Percentiles rank a stretch among this genome's conserved stretches.
Evolutionary conservation across 805 yeast genomes (phyloP).

Genomic region (Lachancea thermotolerans): DNA sequence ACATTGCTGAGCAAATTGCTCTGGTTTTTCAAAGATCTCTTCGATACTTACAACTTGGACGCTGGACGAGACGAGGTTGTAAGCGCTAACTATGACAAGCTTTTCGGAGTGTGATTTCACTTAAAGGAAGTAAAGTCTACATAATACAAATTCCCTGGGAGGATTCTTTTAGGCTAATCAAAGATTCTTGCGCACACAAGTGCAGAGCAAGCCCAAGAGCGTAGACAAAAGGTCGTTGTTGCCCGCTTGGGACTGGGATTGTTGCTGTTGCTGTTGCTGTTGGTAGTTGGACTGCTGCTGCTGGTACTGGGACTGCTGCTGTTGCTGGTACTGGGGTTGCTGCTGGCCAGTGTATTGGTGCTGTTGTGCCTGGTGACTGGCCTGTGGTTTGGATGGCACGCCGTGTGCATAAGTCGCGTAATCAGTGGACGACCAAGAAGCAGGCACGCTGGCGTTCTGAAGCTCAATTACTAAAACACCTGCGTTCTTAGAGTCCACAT

Average conservation of each 20-base stretch:
- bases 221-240: conserved; percentile 12
- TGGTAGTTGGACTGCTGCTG: background rate
- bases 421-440: conserved; percentile 26
- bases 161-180: conserved; percentile 1
- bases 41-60: conserved; percentile 2
- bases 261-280: conserved; percentile 11
- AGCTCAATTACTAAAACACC: conserved; percentile 78
- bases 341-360: conserved; percentile 24
- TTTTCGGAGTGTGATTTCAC: conserved; percentile 4
- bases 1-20: conserved; percentile 14
- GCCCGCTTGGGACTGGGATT: conserved; percentile 15
- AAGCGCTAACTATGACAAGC: conserved; percentile 2
- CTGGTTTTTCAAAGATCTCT: conserved; percentile 19
- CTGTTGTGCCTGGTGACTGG: conserved; percentile 15
- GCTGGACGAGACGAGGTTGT: conserved; percentile 2
- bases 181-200: conserved; percentile 28
- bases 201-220: conserved; percentile 30
- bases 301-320: conserved; percentile 26
- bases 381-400: conserved; percentile 14
- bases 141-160: background rate
- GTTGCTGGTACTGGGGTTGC: conserved; percentile 18
- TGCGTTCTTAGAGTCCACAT: conserved; percentile 61
- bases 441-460: conserved; percentile 40
- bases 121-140: background rate
- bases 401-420: conserved; percentile 8